A percentile compares a stretch with the other conserved stretches of the same genome.
Conservation (phyloP, 345 rosid species). For the Orychophragmus violaceus region DNA sequence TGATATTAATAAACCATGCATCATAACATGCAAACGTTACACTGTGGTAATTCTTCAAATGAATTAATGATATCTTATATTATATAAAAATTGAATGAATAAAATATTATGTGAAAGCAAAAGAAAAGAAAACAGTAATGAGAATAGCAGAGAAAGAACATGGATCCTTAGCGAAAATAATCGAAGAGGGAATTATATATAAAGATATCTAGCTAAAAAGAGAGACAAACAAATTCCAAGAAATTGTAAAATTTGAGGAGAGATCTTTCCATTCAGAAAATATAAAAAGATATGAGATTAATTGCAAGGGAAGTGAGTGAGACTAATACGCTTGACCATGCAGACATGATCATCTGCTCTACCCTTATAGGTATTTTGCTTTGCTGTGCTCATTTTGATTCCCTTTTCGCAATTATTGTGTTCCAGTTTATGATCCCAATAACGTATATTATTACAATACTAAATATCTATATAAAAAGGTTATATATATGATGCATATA, state of each 20-base stretch:
- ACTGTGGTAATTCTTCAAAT: background rate
- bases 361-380: slow-evolving; percentile 11
- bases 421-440: slow-evolving; percentile 28
- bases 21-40: background rate
- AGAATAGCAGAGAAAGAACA: slow-evolving; percentile 21
- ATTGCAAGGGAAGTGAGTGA: background rate
- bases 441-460: slow-evolving; percentile 1
- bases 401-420: slow-evolving; percentile 26
- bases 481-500: background rate
- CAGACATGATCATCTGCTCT: too few relatives aligned
- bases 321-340: slow-evolving; percentile 10
- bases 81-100: background rate
- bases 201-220: background rate
- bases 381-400: slow-evolving; percentile 22
- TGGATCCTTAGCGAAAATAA: slow-evolving; percentile 19
- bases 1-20: background rate
- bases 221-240: slow-evolving; percentile 33
- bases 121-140: background rate
- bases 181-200: slow-evolving; percentile 3
- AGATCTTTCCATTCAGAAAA: slow-evolving; percentile 16
- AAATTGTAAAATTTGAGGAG: slow-evolving; percentile 30
- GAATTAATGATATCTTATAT: background rate
- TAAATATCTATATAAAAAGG: background rate
- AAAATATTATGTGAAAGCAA: background rate
- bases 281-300: background rate